phyloP scores from a whole-genome alignment of 1,139 yeast species.

The Hemisphaericaspora subhashii region DNA sequence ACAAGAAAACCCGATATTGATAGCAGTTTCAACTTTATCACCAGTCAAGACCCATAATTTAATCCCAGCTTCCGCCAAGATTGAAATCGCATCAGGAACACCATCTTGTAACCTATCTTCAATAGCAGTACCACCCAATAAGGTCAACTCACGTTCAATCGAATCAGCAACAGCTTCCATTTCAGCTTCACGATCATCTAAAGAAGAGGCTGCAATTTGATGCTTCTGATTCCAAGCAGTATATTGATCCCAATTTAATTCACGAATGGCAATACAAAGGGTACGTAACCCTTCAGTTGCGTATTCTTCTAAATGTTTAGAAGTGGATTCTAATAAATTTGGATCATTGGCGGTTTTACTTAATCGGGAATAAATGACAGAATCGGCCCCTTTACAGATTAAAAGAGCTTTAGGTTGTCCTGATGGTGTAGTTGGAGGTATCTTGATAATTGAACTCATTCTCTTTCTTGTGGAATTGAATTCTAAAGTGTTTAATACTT shows the following conservation, averaged over 20 bases:
- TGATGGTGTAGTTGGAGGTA: conserved; percentile 35
- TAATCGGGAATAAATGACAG: conserved; percentile 44
- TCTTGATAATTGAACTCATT: conserved; percentile 88
- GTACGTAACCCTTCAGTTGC: conserved; percentile 53
- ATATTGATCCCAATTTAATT: conserved; percentile 43
- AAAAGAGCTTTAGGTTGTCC: conserved; percentile 42
- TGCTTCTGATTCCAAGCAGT: conserved; percentile 45
- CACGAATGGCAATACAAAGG: conserved; percentile 48
- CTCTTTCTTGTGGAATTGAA: conserved; percentile 58
- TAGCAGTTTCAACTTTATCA: conserved; percentile 53
- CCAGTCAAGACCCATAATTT: conserved; percentile 55
- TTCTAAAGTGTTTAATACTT: conserved; percentile 51
- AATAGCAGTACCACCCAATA: conserved; percentile 54
- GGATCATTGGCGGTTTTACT: conserved; percentile 33
- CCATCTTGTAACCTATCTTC: conserved; percentile 54
- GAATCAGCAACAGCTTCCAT: conserved; percentile 51
- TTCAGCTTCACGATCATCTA: conserved; percentile 43
- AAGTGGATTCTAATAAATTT: conserved; percentile 33
- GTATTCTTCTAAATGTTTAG: conserved; percentile 42
- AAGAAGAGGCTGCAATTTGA: conserved; percentile 41
- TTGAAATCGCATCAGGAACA: conserved; percentile 48
- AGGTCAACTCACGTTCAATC: conserved; percentile 43
- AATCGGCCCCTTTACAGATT: conserved; percentile 52
- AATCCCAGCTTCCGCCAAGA: conserved; percentile 49
- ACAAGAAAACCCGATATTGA: conserved; percentile 52